Evolutionary conservation across 208 protist genomes (phyloP).

Genomic region (Borovskyia barvae): DNA sequence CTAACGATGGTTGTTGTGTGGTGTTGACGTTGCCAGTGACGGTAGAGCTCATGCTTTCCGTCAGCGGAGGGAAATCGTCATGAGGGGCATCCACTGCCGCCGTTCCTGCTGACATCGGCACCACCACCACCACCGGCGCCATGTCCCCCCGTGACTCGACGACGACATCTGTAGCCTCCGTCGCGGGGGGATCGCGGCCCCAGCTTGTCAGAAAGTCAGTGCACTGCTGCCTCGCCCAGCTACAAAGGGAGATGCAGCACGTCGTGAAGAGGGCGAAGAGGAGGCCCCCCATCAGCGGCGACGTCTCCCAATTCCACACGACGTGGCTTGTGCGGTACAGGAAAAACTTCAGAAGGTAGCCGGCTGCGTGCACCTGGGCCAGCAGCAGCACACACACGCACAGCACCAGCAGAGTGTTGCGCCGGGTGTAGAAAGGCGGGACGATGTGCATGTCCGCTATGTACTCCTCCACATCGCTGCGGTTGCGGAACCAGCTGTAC

Average conservation of each 20-base stretch:
- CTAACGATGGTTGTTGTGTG: no score
- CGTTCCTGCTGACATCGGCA: no score
- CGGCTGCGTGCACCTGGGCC: conserved; percentile 48
- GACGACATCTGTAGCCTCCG: conserved; percentile 17
- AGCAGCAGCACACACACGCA: conserved; percentile 30
- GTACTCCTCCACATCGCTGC: conserved; percentile 46
- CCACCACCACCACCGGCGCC: no score
- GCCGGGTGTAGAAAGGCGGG: conserved; percentile 59
- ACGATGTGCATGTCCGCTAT: conserved; percentile 42
- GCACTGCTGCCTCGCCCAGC: conserved; percentile 18
- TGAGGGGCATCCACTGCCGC: no score
- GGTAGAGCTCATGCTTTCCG: no score
- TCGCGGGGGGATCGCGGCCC: not conserved
- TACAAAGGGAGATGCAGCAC: conserved; percentile 8
- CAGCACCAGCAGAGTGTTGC: conserved; percentile 34
- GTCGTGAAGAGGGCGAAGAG: conserved; percentile 33
- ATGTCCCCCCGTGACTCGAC: not conserved
- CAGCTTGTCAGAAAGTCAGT: not conserved
- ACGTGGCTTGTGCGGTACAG: conserved; percentile 55
- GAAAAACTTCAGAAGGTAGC: conserved; percentile 63
- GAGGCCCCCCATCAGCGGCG: conserved; percentile 56
- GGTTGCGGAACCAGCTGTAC: conserved; percentile 60
- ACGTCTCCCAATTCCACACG: conserved; percentile 77
- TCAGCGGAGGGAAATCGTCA: no score
- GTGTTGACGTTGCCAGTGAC: no score